phyloP scores from a whole-genome alignment of 1,139 yeast genomes.

The Pneumocystis murina region DNA sequence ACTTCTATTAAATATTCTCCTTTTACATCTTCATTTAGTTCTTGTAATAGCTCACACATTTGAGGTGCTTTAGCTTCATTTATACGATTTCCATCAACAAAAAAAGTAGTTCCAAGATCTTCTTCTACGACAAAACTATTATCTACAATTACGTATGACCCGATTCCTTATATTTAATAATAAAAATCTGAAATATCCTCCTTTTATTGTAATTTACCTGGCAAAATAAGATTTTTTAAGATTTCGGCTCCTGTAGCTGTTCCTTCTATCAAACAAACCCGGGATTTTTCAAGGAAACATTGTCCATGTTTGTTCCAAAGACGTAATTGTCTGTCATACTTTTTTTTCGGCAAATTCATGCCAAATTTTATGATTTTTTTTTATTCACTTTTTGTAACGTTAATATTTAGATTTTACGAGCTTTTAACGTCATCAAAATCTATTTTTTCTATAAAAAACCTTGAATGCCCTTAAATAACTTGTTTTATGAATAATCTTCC shows the following conservation, averaged over 20 bases:
- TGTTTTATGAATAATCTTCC: background rate
- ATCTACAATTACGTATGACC: slow-evolving; percentile 49
- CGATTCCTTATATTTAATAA: slow-evolving; percentile 27
- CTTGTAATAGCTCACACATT: slow-evolving; percentile 32
- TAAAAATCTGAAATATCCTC: background rate
- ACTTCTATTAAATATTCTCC: slow-evolving; percentile 26
- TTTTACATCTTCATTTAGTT: slow-evolving; percentile 46
- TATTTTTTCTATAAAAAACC: background rate
- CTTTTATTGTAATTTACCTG: slow-evolving; percentile 33
- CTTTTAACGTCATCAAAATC: background rate
- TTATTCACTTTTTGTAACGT: background rate
- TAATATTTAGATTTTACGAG: background rate
- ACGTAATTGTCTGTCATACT: slow-evolving; percentile 78
- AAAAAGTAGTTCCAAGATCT: slow-evolving; percentile 49
- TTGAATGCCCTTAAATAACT: background rate
- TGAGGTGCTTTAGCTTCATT: slow-evolving; percentile 32
- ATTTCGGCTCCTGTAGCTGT: slow-evolving; percentile 51
- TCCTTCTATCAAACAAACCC: slow-evolving; percentile 48
- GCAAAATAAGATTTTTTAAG: slow-evolving; percentile 62
- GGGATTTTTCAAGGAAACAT: slow-evolving; percentile 39
- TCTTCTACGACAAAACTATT: slow-evolving; percentile 27
- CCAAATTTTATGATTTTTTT: background rate
- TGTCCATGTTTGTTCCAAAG: slow-evolving; percentile 82
- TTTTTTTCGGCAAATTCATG: slow-evolving; percentile 14
- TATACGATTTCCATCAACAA: slow-evolving; percentile 35